Conservation (phyloP, 2,329 filamentous ascomycete species). For the Trichoderma sp. region DNA sequence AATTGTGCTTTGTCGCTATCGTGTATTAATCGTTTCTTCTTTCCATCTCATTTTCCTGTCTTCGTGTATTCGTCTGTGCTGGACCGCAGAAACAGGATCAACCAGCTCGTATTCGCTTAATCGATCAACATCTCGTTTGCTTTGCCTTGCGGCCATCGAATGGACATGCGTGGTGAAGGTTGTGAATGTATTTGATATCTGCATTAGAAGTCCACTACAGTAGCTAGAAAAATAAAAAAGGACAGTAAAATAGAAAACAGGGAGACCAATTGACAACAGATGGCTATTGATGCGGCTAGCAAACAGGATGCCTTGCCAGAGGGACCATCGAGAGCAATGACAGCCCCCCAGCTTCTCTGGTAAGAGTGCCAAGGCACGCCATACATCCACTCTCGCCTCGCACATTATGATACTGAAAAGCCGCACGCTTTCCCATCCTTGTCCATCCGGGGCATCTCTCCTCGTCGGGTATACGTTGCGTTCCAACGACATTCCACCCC, state of each 20-base stretch:
- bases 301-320: conserved; percentile 27
- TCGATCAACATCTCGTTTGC: neutral
- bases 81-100: neutral
- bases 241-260: conserved; percentile 33
- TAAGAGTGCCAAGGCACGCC: conserved; percentile 30
- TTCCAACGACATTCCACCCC: conserved; percentile 27
- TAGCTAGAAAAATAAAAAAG: conserved; percentile 48
- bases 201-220: conserved; percentile 66
- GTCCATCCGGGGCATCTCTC: conserved; percentile 26
- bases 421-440: conserved; percentile 29
- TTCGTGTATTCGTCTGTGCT: neutral
- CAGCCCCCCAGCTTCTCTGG: conserved; percentile 9
- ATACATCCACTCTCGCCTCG: conserved; percentile 29
- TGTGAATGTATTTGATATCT: conserved; percentile 58
- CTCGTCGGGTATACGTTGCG: conserved; percentile 32
- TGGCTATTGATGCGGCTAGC: conserved; percentile 37
- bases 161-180: conserved; percentile 24
- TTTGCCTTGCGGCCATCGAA: too few relatives aligned
- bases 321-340: neutral
- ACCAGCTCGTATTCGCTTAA: neutral
- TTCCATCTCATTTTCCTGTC: neutral
- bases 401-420: conserved; percentile 28
- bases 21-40: neutral
- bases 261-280: conserved; percentile 38
- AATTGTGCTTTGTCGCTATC: neutral